Conservation (phyloP, 2,329 filamentous ascomycete genomes). For the Pseudogymnoascus sp. region DNA sequence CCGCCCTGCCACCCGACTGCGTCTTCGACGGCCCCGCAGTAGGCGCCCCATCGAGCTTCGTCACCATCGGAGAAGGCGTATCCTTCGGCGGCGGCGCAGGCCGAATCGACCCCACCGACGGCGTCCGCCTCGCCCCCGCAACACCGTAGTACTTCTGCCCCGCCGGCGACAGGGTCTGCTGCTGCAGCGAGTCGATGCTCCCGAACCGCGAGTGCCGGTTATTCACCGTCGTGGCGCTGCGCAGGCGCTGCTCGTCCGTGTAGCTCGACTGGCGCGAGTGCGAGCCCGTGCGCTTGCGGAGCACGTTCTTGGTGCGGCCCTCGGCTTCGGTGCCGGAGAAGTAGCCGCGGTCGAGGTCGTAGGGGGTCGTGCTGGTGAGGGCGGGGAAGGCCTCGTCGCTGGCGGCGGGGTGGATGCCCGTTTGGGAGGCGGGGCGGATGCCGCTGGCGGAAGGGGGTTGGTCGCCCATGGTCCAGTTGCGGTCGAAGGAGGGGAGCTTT, state of each 20-base stretch:
- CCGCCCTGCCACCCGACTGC: constrained; percentile 38
- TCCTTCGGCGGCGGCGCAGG: constrained; percentile 50
- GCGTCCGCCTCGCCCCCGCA: constrained; percentile 28
- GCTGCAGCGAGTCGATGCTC: constrained; percentile 66
- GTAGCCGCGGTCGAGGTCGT: constrained; percentile 77
- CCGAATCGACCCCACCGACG: constrained; percentile 46
- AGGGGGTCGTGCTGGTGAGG: constrained; percentile 16
- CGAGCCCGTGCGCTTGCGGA: constrained; percentile 61
- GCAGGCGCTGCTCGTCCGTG: constrained; percentile 61
- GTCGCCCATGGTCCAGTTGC: constrained; percentile 57
- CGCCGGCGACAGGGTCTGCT: constrained; percentile 53
- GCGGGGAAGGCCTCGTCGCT: constrained; percentile 20
- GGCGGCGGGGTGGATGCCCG: constrained; percentile 16
- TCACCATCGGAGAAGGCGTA: constrained; percentile 46
- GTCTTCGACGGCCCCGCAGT: constrained; percentile 29
- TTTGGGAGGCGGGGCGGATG: constrained; percentile 22
- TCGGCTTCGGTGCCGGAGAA: constrained; percentile 87
- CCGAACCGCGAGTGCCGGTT: constrained; percentile 70
- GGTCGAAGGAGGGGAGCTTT: constrained; percentile 62
- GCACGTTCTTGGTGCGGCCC: constrained; percentile 62
- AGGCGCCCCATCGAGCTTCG: constrained; percentile 42
- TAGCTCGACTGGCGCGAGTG: constrained; percentile 70
- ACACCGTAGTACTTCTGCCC: constrained; percentile 62
- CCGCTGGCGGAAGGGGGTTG: constrained; percentile 16
- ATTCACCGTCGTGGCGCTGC: constrained; percentile 56